Conservation (phyloP, 2,329 filamentous ascomycete species). For the Fusarium sp. region DNA sequence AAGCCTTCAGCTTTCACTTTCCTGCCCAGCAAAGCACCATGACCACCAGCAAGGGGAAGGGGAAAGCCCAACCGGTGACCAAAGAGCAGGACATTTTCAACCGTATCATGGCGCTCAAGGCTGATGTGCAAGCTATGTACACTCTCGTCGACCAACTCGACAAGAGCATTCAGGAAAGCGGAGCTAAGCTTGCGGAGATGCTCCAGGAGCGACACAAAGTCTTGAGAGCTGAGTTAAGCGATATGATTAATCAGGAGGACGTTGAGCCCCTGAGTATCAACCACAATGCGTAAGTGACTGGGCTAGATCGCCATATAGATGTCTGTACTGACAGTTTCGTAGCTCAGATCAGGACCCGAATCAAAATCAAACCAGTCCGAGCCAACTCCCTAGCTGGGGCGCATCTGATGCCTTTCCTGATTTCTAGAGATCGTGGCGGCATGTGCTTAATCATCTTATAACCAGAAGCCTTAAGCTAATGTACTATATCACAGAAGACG, state of each 20-base stretch:
- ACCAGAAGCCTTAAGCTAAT: not conserved
- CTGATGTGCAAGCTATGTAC: constrained; percentile 4
- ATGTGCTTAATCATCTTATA: not conserved
- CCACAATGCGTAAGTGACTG: constrained; percentile 1
- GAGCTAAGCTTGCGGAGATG: not conserved
- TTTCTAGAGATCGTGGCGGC: not conserved
- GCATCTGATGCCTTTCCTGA: not conserved
- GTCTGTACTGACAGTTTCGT: not conserved
- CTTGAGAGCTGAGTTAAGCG: not conserved
- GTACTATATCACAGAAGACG: not conserved
- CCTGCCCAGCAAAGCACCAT: not conserved
- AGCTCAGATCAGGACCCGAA: not conserved
- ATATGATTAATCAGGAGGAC: constrained; percentile 7
- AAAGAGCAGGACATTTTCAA: not conserved
- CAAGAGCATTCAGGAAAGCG: not conserved
- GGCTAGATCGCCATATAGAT: not conserved
- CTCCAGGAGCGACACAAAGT: constrained; percentile 3
- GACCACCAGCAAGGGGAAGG: not conserved
- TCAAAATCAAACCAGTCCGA: not conserved
- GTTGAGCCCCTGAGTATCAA: not conserved
- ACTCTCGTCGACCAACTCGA: not conserved
- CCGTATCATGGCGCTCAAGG: not conserved
- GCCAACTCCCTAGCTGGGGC: not conserved
- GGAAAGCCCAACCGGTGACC: not conserved
- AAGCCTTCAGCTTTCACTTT: not conserved